A percentile compares a stretch with the other conserved stretches of the same genome.
Conservation (phyloP, 345 rosid species). For the Linum tenue region DNA sequence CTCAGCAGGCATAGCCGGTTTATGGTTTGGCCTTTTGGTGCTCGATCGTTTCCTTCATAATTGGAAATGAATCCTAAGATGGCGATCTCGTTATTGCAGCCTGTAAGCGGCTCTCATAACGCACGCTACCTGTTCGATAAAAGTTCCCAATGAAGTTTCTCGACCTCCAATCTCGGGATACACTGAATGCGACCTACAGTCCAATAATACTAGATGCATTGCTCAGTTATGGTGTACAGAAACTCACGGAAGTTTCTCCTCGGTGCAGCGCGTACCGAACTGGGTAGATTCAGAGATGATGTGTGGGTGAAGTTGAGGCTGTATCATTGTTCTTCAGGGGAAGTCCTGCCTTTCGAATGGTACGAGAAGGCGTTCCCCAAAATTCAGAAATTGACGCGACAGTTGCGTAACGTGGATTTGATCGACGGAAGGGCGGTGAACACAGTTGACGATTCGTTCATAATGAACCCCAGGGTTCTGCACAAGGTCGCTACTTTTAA, state of each 20-base stretch:
- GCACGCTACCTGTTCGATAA: conserved; percentile 13
- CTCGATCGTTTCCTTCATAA: too few relatives aligned
- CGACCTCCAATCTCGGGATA: not conserved
- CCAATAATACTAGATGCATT: not conserved
- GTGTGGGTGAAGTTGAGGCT: conserved; percentile 18
- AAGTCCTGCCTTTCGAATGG: conserved; percentile 33
- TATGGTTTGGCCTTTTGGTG: too few relatives aligned
- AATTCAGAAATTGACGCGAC: conserved; percentile 33
- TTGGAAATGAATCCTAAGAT: not conserved
- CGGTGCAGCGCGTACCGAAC: conserved; percentile 9
- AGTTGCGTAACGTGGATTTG: conserved; percentile 38
- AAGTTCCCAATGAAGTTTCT: conserved; percentile 6
- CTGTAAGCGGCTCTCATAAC: not conserved
- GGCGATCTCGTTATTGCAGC: not conserved
- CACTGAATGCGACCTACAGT: too few relatives aligned
- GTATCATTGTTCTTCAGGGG: conserved; percentile 29
- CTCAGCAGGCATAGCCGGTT: too few relatives aligned
- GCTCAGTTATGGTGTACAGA: conserved; percentile 15
- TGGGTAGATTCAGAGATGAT: conserved; percentile 12
- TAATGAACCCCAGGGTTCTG: conserved; percentile 30
- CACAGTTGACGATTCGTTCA: conserved; percentile 28
- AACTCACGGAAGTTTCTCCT: conserved; percentile 4
- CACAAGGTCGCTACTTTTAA: conserved; percentile 43
- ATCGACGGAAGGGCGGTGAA: conserved; percentile 47
- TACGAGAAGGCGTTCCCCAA: conserved; percentile 37